Evolutionary conservation across 768 basidiomycete genomes (phyloP), one percentile per base, ranked within the genome.

Genomic region (Pleurotus eryngii): DNA sequence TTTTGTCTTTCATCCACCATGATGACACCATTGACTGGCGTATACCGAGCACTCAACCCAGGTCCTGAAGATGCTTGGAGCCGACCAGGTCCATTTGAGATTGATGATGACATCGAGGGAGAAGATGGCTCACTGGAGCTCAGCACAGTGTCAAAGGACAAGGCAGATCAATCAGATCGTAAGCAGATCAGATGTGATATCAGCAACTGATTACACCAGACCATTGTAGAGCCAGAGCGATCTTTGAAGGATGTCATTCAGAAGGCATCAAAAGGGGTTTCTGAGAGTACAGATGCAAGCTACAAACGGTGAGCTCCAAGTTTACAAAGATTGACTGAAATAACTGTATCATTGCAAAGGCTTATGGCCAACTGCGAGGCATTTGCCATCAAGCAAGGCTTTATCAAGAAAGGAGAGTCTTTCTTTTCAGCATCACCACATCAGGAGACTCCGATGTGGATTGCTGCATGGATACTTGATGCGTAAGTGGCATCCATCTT

Each of bases 251-350:
- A 17, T 8, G 63, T 65, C 27, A 58, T 67, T 37, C 55, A 42
- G 24, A 58, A 58, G 45, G 68, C 66, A 1, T 70, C 68, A 11
- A 71, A 72, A 46, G 68, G 71, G 12, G 65, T 74, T 24, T 61
- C 65, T 1, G 66, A 73, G 12, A 58, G 60, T 20, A 72, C 68
- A 6, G 63, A 70, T 55, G 49, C 55, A 0, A 65, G 69, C 20
- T 73, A 74, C 59, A 60, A 59, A 47, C 53, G 66, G 74, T 72
- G 38, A 17, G 63, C 39, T 42, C 39, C 9, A 42, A 18, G 38
- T 30, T 22, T 22, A 3, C 22, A 22, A 9, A 17, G 26, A n/a
- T 17, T 45, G 12, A 27, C 6, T 49, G 4, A 38, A 39, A 38
- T 37, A 6, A 6, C 26, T 3, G 48, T 24, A 14, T 27, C 20